phyloP scores from a whole-genome alignment of 805 yeast species.

The Cyberlindnera sargentensis region DNA sequence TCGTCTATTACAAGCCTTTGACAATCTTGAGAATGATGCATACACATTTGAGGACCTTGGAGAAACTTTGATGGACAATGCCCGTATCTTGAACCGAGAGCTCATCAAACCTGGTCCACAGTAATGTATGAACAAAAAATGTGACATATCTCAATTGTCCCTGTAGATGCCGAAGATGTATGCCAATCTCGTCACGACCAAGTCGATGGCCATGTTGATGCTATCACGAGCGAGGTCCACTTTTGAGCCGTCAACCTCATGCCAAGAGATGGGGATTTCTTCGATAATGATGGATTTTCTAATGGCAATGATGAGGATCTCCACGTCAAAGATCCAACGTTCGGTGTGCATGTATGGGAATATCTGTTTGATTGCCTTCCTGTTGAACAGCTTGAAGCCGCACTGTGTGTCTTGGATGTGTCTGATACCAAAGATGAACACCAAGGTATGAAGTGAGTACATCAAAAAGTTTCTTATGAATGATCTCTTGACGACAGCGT shows the following conservation, averaged over 20 bases:
- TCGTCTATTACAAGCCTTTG: conserved; percentile 33
- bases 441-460: conserved; percentile 86
- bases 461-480: conserved; percentile 82
- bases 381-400: conserved; percentile 89
- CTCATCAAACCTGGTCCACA: conserved; percentile 10
- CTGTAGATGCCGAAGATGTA: conserved; percentile 78
- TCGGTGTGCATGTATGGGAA: conserved; percentile 94
- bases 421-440: conserved; percentile 83
- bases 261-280: conserved; percentile 95
- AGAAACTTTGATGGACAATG: conserved; percentile 52
- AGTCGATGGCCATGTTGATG: conserved; percentile 87
- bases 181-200: conserved; percentile 85
- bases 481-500: conserved; percentile 93
- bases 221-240: conserved; percentile 88
- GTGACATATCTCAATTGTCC: conserved; percentile 19
- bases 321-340: conserved; percentile 98
- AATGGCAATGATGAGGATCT: conserved; percentile 73
- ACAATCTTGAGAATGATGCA: conserved; percentile 36
- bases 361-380: conserved; percentile 52
- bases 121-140: not conserved
- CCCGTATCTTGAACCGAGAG: conserved; percentile 33
- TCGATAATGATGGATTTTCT: conserved; percentile 57
- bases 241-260: conserved; percentile 93
- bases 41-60: conserved; percentile 53
- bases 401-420: conserved; percentile 91